A percentile compares a stretch with the other conserved stretches of the same genome.
Conservation (phyloP, 768 basidiomycete genomes). For the Pleurotus pulmonarius region DNA sequence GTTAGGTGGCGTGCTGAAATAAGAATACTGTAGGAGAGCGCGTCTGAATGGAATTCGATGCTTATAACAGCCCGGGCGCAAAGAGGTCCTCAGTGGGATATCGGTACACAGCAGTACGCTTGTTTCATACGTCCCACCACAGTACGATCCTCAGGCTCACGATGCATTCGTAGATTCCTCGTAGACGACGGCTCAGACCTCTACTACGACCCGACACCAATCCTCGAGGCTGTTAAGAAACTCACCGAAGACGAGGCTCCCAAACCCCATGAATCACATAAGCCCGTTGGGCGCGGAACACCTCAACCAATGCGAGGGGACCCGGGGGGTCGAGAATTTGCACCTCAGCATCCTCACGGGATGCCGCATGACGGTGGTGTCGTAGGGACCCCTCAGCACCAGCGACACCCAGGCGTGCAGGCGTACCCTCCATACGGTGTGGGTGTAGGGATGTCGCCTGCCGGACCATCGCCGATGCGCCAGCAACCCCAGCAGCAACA, state of each 20-base stretch:
- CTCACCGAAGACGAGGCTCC: constrained; percentile 35
- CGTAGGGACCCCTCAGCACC: constrained; percentile 15
- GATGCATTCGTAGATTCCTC: constrained; percentile 50
- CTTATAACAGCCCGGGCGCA: constrained; percentile 76
- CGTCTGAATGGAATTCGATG: constrained; percentile 84
- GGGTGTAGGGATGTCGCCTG: constrained; percentile 19
- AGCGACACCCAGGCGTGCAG: background rate
- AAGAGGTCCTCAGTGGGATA: constrained; percentile 84
- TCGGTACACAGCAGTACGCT: constrained; percentile 83
- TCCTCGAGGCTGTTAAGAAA: constrained; percentile 50
- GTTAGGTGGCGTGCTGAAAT: constrained; percentile 1
- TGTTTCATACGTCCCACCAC: background rate
- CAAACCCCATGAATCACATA: constrained; percentile 14
- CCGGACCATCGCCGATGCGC: constrained; percentile 22
- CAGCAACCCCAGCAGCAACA: no score
- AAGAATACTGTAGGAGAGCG: constrained; percentile 49
- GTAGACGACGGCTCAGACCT: constrained; percentile 70
- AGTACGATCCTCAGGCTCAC: background rate
- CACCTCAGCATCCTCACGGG: constrained; percentile 12
- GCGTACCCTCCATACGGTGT: background rate
- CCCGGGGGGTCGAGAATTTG: constrained; percentile 20
- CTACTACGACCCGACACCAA: constrained; percentile 67
- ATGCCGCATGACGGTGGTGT: background rate
- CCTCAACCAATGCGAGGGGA: constrained; percentile 25
- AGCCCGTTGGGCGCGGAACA: constrained; percentile 22